Percentiles rank a stretch among this genome's conserved stretches.
Conservation (phyloP, 2,329 filamentous ascomycete genomes). For the Apiospora saccharicola region DNA sequence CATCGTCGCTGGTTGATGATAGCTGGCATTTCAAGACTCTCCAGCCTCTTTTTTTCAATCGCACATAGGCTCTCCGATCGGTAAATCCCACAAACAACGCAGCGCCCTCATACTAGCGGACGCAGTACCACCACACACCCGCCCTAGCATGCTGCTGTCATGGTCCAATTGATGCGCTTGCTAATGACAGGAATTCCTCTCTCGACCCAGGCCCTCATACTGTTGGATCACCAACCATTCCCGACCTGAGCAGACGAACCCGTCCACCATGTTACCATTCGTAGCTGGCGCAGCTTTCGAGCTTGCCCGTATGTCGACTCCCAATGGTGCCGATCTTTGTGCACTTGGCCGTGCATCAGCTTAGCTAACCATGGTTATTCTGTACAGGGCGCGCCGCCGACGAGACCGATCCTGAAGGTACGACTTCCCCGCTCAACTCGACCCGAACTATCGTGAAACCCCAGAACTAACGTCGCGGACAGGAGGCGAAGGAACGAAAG, state of each 20-base stretch:
- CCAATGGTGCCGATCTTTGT: constrained; percentile 24
- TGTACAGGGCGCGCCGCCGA: constrained; percentile 52
- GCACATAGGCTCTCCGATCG: not conserved
- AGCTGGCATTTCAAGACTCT: constrained; percentile 9
- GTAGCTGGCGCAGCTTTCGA: constrained; percentile 47
- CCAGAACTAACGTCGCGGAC: constrained; percentile 44
- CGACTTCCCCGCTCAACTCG: constrained; percentile 28
- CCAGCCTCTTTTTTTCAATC: not conserved
- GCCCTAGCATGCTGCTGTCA: constrained; percentile 23
- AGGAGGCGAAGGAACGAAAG: constrained; percentile 78
- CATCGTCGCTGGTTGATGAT: constrained; percentile 9
- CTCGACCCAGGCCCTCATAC: constrained; percentile 13
- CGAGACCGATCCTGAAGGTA: constrained; percentile 57
- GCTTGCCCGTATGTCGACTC: constrained; percentile 47
- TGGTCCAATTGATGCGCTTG: constrained; percentile 22
- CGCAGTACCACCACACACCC: not conserved
- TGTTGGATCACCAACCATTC: constrained; percentile 18
- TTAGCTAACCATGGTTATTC: not conserved
- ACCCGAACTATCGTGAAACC: constrained; percentile 2
- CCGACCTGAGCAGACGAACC: constrained; percentile 1
- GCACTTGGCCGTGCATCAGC: constrained; percentile 20
- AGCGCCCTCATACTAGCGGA: not conserved
- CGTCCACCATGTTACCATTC: constrained; percentile 45
- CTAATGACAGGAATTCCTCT: constrained; percentile 14
- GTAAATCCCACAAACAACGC: not conserved